Evolutionary conservation across 139 green algal genomes (phyloP).

Genomic region (Ettlia oleoabundans): DNA sequence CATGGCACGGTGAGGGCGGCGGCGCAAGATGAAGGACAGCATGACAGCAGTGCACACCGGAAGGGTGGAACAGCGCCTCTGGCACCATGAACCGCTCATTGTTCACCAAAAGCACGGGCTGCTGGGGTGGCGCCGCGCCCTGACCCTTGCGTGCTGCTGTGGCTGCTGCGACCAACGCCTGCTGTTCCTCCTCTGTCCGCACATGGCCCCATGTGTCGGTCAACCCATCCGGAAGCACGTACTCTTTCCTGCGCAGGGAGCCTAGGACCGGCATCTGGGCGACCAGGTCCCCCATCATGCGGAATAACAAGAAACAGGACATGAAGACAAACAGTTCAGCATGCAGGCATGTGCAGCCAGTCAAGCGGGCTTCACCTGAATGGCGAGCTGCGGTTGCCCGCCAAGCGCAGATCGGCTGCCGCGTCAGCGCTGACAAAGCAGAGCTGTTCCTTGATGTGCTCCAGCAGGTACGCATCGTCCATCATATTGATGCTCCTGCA

Average conservation of each 20-base stretch:
- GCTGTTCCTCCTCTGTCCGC: constrained; percentile 23
- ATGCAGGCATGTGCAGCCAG: too few species aligned
- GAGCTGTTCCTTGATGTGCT: constrained; percentile 92
- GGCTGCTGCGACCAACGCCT: constrained; percentile 20
- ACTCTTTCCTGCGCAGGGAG: constrained; percentile 61
- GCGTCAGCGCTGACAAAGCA: constrained; percentile 86
- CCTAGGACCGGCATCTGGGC: neutral
- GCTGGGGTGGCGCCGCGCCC: constrained; percentile 7
- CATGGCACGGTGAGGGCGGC: too few species aligned
- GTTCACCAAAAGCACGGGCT: constrained; percentile 79
- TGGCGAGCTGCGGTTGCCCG: constrained; percentile 51
- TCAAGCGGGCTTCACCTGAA: constrained; percentile 19
- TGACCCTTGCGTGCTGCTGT: neutral
- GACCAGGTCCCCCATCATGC: too few species aligned
- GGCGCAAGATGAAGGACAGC: too few species aligned
- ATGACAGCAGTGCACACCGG: too few species aligned
- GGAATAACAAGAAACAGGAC: too few species aligned
- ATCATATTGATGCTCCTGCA: constrained; percentile 93
- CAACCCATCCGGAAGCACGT: constrained; percentile 95
- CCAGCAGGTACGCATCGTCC: constrained; percentile 93
- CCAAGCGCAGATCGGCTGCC: constrained; percentile 52
- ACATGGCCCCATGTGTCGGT: constrained; percentile 83
- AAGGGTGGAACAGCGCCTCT: constrained; percentile 86
- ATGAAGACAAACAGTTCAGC: too few species aligned
- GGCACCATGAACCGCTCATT: constrained; percentile 99